Base-by-base conservation (phyloP, 306 rosid genomes). In the Medicago arabica region DNA sequence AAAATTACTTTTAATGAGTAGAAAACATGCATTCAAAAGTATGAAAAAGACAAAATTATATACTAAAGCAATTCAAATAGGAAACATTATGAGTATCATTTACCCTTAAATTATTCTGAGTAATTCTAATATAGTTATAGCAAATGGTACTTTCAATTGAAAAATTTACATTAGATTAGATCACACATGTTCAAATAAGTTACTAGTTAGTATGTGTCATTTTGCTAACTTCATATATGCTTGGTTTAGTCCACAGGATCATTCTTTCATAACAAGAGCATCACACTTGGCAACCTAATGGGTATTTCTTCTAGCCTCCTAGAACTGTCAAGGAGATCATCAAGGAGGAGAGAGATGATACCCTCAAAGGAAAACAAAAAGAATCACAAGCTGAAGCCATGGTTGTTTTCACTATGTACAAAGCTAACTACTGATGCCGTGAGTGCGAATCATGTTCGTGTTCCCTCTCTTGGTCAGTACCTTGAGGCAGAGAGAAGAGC, bases 401-500 rank as follows among this genome's bases (percentile, higher is more conserved):
- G 91, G 85, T 15, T 89, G 19, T 87, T 84, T 72, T 88, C 93
- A 25, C 80, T 90, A 0, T 90, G 96, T 83, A 81, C 90, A 39
- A 88, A 63, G 85, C 84, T 88, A 74, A 82, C 85, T 2, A 88
- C 89, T 0, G 96, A 88, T 43, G 89, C 84, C 1, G 85, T 90
- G 63, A 69, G 18, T 0, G 16, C 18, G 41, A 71, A 62, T 31
- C 59, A 47, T 64, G 69, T 82, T 23, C 53, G 38, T 67, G 71
- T 83, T 70, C 92, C 88, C 16, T 92, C 94, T 5, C 96, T 92
- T 14, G 91, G 89, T 68, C 89, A 86, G 75, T 85, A 83, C 78
- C 98, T 92, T n/a, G 79, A 87, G 47, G 88, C 82, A 55, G 98
- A 90, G 78, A 88, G 92, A 53, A 79, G 81, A 77, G 77, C 78